Evolutionary conservation across 306 rosid genomes (phyloP).

Genomic region (Trifolium dubium): DNA sequence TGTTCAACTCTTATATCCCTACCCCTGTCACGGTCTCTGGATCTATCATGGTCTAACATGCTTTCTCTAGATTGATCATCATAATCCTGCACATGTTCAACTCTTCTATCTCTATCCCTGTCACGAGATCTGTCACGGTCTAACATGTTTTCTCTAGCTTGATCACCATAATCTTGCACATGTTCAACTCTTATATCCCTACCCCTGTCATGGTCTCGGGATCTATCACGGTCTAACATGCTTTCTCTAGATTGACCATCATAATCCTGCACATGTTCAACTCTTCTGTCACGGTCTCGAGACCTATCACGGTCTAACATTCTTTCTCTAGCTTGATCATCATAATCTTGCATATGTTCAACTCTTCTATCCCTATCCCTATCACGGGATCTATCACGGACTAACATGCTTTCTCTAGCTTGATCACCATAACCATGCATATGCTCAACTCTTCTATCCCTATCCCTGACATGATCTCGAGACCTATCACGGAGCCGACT

Average conservation of each 20-base stretch:
- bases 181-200: constrained; percentile 63
- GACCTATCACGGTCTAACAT: constrained; percentile 48
- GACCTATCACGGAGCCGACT: constrained; percentile 51
- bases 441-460: constrained; percentile 62
- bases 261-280: constrained; percentile 52
- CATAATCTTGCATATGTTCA: constrained; percentile 55
- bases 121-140: constrained; percentile 36
- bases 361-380: constrained; percentile 62
- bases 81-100: not conserved
- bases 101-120: constrained; percentile 42
- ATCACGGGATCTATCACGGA: constrained; percentile 31
- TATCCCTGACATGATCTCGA: constrained; percentile 56
- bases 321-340: constrained; percentile 51
- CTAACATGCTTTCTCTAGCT: constrained; percentile 48
- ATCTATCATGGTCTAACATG: too few species aligned
- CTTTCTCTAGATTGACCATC: constrained; percentile 55
- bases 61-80: not conserved
- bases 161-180: constrained; percentile 55
- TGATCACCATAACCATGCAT: constrained; percentile 55
- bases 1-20: constrained; percentile 63
- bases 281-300: constrained; percentile 59
- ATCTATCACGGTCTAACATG: constrained; percentile 49
- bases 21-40: too few species aligned
- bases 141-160: constrained; percentile 47
- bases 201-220: constrained; percentile 58